These are phyloP conservation scores for Stenogyne calaminthoides DNA, from an alignment of 305 asterid genomes.

Conservation along the genomic window DNA sequence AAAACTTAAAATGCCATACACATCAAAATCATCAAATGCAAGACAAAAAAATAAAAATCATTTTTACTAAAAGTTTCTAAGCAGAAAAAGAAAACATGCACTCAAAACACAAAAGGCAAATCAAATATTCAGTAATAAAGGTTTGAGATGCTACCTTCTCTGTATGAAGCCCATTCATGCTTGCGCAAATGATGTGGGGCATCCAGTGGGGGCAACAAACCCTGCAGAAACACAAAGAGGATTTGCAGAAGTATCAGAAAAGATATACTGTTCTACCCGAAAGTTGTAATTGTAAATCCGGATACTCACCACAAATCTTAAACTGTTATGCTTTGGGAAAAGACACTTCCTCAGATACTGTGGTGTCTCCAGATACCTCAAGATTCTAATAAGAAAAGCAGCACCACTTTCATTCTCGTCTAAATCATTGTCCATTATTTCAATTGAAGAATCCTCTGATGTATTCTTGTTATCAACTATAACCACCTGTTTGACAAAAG, in stretches of 20 bases:
- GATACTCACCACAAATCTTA: constrained; percentile 86
- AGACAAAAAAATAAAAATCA: neutral
- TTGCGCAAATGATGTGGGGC: constrained; percentile 97
- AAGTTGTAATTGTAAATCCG: neutral
- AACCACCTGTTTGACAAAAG: constrained; percentile 53
- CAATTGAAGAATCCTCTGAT: constrained; percentile 48
- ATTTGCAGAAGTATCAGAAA: constrained; percentile 11
- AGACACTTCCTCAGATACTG: constrained; percentile 94
- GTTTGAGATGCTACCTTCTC: constrained; percentile 74
- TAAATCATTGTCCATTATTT: constrained; percentile 40
- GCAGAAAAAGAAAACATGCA: neutral
- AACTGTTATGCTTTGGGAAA: constrained; percentile 78
- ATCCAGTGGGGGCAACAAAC: constrained; percentile 90
- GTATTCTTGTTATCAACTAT: constrained; percentile 68
- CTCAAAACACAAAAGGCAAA: neutral
- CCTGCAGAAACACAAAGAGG: constrained; percentile 50
- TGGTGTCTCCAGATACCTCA: constrained; percentile 97
- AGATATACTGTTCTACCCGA: constrained; percentile 9
- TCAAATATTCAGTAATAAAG: constrained; percentile 4
- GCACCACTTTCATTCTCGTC: constrained; percentile 75
- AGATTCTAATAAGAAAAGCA: constrained; percentile 76
- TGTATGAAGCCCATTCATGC: constrained; percentile 95
- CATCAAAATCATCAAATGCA: neutral
- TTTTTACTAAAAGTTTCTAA: neutral
- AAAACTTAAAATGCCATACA: neutral